A percentile compares a stretch with the other conserved stretches of the same genome.
Evolutionary conservation across 306 rosid species (phyloP).

Genomic region (Notholithocarpus densiflorus): DNA sequence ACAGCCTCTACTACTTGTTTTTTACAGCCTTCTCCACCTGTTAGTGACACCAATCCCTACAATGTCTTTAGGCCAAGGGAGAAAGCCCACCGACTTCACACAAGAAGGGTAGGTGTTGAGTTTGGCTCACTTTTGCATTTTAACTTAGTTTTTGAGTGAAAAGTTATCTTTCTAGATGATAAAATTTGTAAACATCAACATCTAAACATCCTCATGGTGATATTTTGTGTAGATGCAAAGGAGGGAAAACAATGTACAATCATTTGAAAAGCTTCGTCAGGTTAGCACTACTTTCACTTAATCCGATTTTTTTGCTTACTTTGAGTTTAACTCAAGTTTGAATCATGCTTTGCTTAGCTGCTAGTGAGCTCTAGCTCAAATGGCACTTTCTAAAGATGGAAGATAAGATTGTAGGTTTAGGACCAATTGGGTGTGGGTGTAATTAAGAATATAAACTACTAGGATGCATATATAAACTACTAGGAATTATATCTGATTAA

Average conservation of each 20-base stretch:
- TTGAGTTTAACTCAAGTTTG: background rate
- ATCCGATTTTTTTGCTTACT: background rate
- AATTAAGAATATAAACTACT: background rate
- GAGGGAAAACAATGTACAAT: constrained; percentile 96
- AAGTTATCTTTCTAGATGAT: constrained; percentile 19
- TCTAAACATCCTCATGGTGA: background rate
- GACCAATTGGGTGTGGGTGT: too few relatives aligned
- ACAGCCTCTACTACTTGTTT: constrained; percentile 28
- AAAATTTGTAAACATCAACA: background rate
- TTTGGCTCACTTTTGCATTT: constrained; percentile 13
- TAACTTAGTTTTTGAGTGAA: constrained; percentile 26
- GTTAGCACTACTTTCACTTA: constrained; percentile 29
- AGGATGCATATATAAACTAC: background rate
- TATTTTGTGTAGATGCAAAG: constrained; percentile 79
- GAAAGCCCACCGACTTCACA: constrained; percentile 96
- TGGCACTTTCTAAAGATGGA: too few relatives aligned
- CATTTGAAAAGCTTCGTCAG: constrained; percentile 99
- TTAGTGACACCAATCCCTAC: constrained; percentile 94
- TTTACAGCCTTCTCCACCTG: constrained; percentile 96
- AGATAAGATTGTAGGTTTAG: too few relatives aligned
- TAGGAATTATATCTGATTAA: background rate
- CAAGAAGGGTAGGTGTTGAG: constrained; percentile 77
- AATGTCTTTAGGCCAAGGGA: constrained; percentile 99
- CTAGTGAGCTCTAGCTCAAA: too few relatives aligned
- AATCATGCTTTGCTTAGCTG: background rate